A percentile compares a stretch with the other conserved stretches of the same genome.
Evolutionary conservation across 1,284 basidiomycete species (phyloP).

Genomic region (Waitea zeae): DNA sequence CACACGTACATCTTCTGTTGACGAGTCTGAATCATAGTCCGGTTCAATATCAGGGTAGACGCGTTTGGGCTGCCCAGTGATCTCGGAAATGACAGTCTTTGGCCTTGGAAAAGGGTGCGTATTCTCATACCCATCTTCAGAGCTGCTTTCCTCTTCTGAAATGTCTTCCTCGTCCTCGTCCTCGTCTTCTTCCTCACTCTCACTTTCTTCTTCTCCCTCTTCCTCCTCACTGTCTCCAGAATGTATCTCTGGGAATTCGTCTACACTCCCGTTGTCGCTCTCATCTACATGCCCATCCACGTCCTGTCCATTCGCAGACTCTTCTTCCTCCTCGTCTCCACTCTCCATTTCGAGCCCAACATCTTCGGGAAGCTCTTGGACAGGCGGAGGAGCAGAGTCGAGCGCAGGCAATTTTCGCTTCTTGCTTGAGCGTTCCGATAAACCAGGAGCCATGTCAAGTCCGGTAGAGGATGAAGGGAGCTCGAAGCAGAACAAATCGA

Average conservation of each 20-base stretch:
- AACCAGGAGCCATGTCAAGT: too few relatives aligned
- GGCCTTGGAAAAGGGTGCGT: constrained; percentile 40
- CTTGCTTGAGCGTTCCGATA: too few relatives aligned
- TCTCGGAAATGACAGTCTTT: constrained; percentile 55
- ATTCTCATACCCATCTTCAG: constrained; percentile 23
- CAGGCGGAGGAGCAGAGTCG: constrained; percentile 14
- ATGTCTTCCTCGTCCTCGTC: constrained; percentile 14
- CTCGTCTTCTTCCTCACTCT: constrained; percentile 17
- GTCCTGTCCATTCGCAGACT: constrained; percentile 19
- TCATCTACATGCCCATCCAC: too few relatives aligned
- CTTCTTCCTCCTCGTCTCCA: constrained; percentile 63
- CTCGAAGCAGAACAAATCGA: constrained; percentile 3
- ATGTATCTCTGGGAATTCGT: constrained; percentile 10
- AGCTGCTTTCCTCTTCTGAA: too few relatives aligned
- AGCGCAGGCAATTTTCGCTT: constrained; percentile 29
- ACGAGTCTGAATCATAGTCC: constrained; percentile 93
- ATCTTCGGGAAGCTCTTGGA: constrained; percentile 18
- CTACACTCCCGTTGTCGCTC: too few relatives aligned
- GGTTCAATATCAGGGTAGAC: constrained; percentile 93
- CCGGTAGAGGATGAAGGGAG: neutral
- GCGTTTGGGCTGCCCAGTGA: constrained; percentile 79
- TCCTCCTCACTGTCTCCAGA: constrained; percentile 18
- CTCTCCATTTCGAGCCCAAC: constrained; percentile 49
- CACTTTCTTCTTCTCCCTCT: constrained; percentile 15
- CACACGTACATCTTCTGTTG: constrained; percentile 79